A percentile compares a stretch with the other conserved stretches of the same genome.
These are phyloP conservation scores for Hyparrhenia diplandra DNA, from an alignment of 176 grass and related monocot genomes.

Conservation along the genomic window DNA sequence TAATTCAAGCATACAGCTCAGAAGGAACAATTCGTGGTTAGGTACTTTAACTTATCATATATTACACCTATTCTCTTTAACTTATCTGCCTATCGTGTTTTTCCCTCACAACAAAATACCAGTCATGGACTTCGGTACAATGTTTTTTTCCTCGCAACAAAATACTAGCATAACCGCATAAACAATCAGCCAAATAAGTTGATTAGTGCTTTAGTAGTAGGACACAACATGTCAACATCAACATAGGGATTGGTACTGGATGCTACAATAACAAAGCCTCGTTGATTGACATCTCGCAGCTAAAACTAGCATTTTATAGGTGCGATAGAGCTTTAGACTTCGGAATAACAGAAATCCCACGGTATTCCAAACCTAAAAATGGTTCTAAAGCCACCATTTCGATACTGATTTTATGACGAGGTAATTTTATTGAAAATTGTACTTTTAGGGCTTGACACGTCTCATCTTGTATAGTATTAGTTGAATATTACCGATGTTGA, in stretches of 20 bases:
- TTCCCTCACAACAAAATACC: too few species aligned
- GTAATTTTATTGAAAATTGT: neutral
- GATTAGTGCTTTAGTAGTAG: too few species aligned
- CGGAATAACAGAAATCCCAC: neutral
- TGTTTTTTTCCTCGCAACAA: too few species aligned
- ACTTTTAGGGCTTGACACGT: neutral
- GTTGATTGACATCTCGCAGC: neutral
- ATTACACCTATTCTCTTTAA: too few species aligned
- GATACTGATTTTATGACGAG: neutral
- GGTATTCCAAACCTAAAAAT: neutral
- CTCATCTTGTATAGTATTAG: neutral
- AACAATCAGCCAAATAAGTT: too few species aligned
- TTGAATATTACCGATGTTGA: neutral
- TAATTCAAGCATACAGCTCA: neutral
- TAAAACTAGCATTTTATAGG: neutral
- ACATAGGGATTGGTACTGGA: neutral
- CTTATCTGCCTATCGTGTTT: too few species aligned
- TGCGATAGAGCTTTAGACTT: neutral
- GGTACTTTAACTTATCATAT: neutral
- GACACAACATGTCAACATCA: neutral
- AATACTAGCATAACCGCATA: too few species aligned
- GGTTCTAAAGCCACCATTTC: neutral
- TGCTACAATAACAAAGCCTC: neutral
- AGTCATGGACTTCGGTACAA: too few species aligned
- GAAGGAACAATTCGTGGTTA: neutral